These are phyloP conservation scores for Cucurbita ficifolia DNA, from an alignment of 306 rosid species.

Conservation along the genomic window DNA sequence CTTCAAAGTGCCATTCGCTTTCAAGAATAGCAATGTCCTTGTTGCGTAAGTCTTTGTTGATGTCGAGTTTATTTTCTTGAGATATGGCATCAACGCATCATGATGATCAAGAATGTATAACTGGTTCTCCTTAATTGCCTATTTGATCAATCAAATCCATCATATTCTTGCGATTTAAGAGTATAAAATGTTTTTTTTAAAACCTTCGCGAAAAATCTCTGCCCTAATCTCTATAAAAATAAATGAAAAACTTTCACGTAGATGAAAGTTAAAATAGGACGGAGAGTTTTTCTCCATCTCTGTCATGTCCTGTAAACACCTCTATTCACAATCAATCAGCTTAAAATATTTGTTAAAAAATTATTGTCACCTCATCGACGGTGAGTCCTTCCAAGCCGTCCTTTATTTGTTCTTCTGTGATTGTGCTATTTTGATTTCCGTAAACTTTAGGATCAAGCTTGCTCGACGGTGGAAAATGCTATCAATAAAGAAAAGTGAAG, in stretches of 20 bases:
- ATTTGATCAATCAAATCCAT: slow-evolving; percentile 3
- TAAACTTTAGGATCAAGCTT: slow-evolving; percentile 36
- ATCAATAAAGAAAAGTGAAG: neutral
- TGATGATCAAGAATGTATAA: slow-evolving; percentile 69
- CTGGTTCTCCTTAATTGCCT: slow-evolving; percentile 47
- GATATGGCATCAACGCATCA: slow-evolving; percentile 56
- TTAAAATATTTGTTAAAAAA: too few species aligned
- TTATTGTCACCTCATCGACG: slow-evolving; percentile 29
- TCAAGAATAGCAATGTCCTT: slow-evolving; percentile 56
- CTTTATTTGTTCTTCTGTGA: slow-evolving; percentile 36
- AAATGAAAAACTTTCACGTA: too few species aligned
- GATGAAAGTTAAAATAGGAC: too few species aligned
- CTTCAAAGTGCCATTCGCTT: slow-evolving; percentile 49
- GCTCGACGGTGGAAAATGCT: slow-evolving; percentile 71
- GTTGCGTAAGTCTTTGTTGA: slow-evolving; percentile 49
- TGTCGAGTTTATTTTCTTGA: slow-evolving; percentile 52
- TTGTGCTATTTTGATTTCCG: slow-evolving; percentile 59
- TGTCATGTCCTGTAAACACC: too few species aligned
- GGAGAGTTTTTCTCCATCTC: too few species aligned
- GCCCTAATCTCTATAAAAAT: too few species aligned
- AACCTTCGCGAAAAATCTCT: too few species aligned
- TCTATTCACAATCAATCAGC: too few species aligned
- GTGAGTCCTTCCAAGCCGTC: slow-evolving; percentile 39
- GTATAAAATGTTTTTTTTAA: too few species aligned
- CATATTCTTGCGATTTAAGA: too few species aligned